These are phyloP conservation scores for Claviceps quebecensis DNA, from an alignment of 2,329 filamentous ascomycete genomes.

Conservation along the genomic window DNA sequence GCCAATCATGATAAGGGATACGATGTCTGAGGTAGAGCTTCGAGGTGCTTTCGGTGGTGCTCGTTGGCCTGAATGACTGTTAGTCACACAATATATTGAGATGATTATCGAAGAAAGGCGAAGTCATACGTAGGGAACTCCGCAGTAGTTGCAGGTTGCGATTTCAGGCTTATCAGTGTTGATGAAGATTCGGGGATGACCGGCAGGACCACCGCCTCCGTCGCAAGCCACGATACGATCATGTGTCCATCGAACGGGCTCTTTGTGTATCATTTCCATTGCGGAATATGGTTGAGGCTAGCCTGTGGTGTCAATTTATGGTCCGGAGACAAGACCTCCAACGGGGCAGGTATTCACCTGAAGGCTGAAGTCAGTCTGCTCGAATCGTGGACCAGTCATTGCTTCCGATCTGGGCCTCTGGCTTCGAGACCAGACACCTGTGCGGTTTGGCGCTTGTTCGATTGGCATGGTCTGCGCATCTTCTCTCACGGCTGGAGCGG, in stretches of 20 bases:
- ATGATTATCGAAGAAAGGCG: background rate
- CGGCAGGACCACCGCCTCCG: constrained; percentile 77
- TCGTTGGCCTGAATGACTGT: constrained; percentile 58
- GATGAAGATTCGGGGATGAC: constrained; percentile 91
- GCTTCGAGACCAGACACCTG: constrained; percentile 67
- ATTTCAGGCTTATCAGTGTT: constrained; percentile 97
- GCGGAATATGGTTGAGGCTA: constrained; percentile 82
- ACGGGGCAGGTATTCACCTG: constrained; percentile 50
- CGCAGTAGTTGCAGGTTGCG: constrained; percentile 80
- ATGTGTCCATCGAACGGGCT: constrained; percentile 86
- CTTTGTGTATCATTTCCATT: constrained; percentile 91
- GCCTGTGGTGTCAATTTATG: constrained; percentile 10
- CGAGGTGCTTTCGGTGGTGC: constrained; percentile 70
- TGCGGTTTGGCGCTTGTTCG: constrained; percentile 77
- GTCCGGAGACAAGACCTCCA: background rate
- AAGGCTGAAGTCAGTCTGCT: constrained; percentile 85
- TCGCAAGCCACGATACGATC: constrained; percentile 73
- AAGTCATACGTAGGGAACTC: constrained; percentile 72
- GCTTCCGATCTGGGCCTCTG: constrained; percentile 69
- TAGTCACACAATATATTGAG: background rate
- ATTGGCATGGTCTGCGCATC: constrained; percentile 31
- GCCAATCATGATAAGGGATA: constrained; percentile 54
- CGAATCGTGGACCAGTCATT: constrained; percentile 90
- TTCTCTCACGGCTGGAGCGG: constrained; percentile 29
- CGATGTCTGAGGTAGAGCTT: constrained; percentile 65